These are phyloP conservation scores for Apiospora marii DNA, from an alignment of 2,329 filamentous ascomycete species.

Conservation along the genomic window DNA sequence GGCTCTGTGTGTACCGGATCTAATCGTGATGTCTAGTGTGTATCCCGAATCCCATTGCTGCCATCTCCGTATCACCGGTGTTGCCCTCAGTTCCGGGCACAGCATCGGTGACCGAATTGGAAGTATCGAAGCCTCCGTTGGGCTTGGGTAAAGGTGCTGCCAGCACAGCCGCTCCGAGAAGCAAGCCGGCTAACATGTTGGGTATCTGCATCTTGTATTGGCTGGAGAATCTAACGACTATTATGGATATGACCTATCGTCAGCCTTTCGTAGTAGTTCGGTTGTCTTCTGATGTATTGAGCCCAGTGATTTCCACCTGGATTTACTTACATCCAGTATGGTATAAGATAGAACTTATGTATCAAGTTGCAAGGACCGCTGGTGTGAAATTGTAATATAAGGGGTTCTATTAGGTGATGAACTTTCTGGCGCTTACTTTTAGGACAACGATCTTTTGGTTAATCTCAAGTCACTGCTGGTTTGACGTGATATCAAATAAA, in stretches of 20 bases:
- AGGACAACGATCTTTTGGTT: too few species aligned
- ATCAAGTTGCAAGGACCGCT: not conserved
- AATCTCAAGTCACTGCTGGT: too few species aligned
- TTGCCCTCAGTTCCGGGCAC: not conserved
- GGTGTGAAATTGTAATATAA: too few species aligned
- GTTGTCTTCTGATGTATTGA: too few species aligned
- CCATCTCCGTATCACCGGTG: not conserved
- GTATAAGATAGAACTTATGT: too few species aligned
- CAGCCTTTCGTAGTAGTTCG: too few species aligned
- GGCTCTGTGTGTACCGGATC: not conserved
- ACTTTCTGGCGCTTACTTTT: too few species aligned
- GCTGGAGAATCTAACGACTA: too few species aligned
- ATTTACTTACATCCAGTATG: not conserved
- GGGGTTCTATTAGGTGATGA: too few species aligned
- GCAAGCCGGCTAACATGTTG: not conserved
- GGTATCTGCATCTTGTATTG: not conserved
- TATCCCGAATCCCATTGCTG: not conserved
- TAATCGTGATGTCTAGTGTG: not conserved
- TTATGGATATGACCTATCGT: not conserved
- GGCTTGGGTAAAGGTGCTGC: not conserved
- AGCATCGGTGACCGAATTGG: not conserved
- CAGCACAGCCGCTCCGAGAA: not conserved
- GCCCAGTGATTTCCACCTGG: fast-evolving
- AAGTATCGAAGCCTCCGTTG: not conserved
- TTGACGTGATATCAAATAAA: too few species aligned